phyloP scores from a whole-genome alignment of 164 flowering plant genomes.

The Vitis labrusca region DNA sequence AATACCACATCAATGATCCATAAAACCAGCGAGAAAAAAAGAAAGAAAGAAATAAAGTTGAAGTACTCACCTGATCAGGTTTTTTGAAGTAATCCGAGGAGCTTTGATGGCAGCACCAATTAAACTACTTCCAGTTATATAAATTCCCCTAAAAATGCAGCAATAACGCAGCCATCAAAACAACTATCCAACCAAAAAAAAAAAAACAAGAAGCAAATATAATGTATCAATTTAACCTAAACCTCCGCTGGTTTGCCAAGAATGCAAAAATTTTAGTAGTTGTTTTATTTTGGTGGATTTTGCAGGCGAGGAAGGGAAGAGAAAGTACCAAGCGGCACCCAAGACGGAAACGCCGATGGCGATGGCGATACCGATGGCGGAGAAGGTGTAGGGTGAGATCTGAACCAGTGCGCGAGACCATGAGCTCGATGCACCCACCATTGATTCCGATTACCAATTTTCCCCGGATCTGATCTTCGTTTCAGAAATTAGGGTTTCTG shows the following conservation, averaged over 20 bases:
- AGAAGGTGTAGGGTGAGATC: constrained; percentile 93
- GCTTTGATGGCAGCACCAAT: constrained; percentile 99
- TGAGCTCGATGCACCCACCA: no score
- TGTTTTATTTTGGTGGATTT: no score
- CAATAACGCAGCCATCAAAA: no score
- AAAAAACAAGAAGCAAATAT: no score
- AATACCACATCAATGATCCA: no score
- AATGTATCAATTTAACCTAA: no score
- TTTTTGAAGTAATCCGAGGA: constrained; percentile 94
- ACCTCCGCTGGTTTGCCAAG: not conserved
- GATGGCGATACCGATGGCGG: constrained; percentile 90
- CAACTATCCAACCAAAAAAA: not conserved
- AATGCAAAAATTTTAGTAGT: not conserved
- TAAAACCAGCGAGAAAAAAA: not conserved
- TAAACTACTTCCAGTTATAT: constrained; percentile 95
- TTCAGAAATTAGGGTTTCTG: no score
- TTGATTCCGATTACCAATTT: no score
- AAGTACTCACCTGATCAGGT: constrained; percentile 73
- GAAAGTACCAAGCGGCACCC: constrained; percentile 89
- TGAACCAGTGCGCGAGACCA: constrained; percentile 56
- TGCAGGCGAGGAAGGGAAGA: not conserved
- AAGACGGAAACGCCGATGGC: constrained; percentile 97
- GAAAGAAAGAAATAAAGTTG: not conserved
- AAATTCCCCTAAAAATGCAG: constrained; percentile 74
- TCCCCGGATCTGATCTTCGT: no score